Conservation (phyloP, 768 basidiomycete genomes). For the Hericium rajendrae region DNA sequence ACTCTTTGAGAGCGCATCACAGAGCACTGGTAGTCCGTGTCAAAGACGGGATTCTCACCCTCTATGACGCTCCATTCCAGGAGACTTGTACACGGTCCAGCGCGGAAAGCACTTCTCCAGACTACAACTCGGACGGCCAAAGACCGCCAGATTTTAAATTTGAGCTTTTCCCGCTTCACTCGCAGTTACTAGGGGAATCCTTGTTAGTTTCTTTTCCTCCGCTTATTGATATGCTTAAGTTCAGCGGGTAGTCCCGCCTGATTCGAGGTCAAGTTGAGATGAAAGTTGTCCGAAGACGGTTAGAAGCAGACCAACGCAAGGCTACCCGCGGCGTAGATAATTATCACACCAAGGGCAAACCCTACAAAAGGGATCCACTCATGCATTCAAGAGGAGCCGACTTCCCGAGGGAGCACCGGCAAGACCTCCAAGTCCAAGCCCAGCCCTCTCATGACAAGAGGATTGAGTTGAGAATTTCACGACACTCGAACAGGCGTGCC, state of each 20-base stretch:
- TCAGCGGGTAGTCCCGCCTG: conserved; percentile 78
- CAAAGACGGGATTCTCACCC: too few species aligned
- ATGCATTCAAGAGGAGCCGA: conserved; percentile 20
- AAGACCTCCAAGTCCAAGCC: conserved; percentile 38
- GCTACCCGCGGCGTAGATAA: conserved; percentile 33
- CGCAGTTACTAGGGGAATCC: too few species aligned
- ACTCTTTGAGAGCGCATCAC: too few species aligned
- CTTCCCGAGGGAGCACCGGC: conserved; percentile 40
- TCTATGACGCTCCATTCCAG: too few species aligned
- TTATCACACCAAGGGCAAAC: conserved; percentile 37
- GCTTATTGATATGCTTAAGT: conserved; percentile 88
- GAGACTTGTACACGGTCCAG: too few species aligned
- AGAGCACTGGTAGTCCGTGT: too few species aligned
- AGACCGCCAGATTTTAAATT: too few species aligned
- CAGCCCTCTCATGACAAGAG: conserved; percentile 37
- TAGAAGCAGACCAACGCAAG: conserved; percentile 20
- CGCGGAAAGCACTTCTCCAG: conserved; percentile 64
- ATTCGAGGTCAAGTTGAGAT: conserved; percentile 55
- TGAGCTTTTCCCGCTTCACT: too few species aligned
- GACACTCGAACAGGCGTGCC: conserved; percentile 75
- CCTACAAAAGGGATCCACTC: conserved; percentile 14
- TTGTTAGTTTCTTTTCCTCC: conserved; percentile 89
- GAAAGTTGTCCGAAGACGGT: conserved; percentile 11
- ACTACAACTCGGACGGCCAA: conserved; percentile 16
- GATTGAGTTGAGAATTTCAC: conserved; percentile 28